Conservation (phyloP, 164 flowering plant genomes). For the Protea cynaroides region DNA sequence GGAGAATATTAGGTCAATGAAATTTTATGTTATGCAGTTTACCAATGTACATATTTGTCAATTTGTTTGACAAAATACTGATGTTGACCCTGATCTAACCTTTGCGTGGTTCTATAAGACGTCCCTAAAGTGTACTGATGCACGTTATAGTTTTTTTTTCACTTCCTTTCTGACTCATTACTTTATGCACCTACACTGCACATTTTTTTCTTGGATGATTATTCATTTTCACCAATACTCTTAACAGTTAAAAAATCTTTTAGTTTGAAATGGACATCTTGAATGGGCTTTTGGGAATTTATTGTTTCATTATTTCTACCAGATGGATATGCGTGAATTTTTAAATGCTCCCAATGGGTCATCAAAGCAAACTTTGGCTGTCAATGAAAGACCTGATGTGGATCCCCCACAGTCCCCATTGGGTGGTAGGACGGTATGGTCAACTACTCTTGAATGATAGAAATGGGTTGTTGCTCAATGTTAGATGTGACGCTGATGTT, state of each 20-base stretch:
- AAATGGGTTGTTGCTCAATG: background rate
- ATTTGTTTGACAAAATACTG: too few species aligned
- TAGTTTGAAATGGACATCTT: background rate
- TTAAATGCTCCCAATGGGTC: constrained; percentile 87
- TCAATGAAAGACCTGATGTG: constrained; percentile 46
- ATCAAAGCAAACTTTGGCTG: constrained; percentile 52
- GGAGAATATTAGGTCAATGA: too few species aligned
- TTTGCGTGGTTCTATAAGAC: background rate
- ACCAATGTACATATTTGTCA: too few species aligned
- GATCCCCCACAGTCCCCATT: constrained; percentile 76
- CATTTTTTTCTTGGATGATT: background rate
- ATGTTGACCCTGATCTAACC: too few species aligned
- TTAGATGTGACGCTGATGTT: background rate
- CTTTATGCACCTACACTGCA: background rate
- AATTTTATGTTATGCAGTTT: too few species aligned
- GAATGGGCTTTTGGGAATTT: background rate
- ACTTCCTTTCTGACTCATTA: background rate
- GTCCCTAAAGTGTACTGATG: background rate
- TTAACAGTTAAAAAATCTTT: too few species aligned
- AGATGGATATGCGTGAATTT: constrained; percentile 95
- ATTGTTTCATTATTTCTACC: constrained; percentile 7
- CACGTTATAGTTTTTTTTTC: background rate
- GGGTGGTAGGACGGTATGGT: constrained; percentile 86
- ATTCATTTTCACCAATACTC: background rate
- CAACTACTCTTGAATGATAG: constrained; percentile 7